Evolutionary conservation across 2,329 filamentous ascomycete species (phyloP).

Genomic region (Aspergillus quadricinctus): DNA sequence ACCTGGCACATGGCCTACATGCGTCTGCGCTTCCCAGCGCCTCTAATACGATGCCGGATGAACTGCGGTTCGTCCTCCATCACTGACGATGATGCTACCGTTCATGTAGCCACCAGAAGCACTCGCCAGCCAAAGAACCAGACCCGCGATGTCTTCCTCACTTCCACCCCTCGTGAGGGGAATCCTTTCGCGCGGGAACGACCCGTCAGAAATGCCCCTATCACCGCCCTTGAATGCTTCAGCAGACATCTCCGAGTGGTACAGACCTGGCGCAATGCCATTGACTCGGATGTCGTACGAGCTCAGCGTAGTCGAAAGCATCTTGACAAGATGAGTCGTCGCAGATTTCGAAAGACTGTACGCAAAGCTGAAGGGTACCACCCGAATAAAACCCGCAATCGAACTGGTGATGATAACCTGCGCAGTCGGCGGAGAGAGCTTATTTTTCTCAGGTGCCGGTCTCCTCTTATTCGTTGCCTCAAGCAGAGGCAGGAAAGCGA

Average conservation of each 20-base stretch:
- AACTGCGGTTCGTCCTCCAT: constrained; percentile 57
- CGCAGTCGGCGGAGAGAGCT: constrained; percentile 31
- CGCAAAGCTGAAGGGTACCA: constrained; percentile 36
- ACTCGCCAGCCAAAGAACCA: constrained; percentile 62
- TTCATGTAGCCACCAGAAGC: constrained; percentile 63
- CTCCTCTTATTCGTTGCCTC: constrained; percentile 42
- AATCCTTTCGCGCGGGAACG: constrained; percentile 43
- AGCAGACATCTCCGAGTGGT: constrained; percentile 58
- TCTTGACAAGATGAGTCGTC: constrained; percentile 47
- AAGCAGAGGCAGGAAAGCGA: constrained; percentile 40
- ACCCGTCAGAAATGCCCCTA: constrained; percentile 35
- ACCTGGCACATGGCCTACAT: background rate
- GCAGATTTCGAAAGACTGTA: constrained; percentile 47
- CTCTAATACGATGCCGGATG: constrained; percentile 53
- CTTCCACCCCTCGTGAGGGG: constrained; percentile 59
- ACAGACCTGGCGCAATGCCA: constrained; percentile 51
- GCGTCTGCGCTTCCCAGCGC: background rate
- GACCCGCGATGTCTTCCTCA: constrained; percentile 60
- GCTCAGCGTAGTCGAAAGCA: constrained; percentile 41
- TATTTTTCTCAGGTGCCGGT: constrained; percentile 20
- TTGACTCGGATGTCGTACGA: constrained; percentile 46
- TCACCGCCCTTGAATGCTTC: constrained; percentile 42
- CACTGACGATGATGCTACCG: constrained; percentile 58
- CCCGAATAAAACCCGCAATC: constrained; percentile 43
- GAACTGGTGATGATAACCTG: constrained; percentile 48